Base-by-base conservation (phyloP, 176 grass and related monocot species). In the Carex littledalei region DNA sequence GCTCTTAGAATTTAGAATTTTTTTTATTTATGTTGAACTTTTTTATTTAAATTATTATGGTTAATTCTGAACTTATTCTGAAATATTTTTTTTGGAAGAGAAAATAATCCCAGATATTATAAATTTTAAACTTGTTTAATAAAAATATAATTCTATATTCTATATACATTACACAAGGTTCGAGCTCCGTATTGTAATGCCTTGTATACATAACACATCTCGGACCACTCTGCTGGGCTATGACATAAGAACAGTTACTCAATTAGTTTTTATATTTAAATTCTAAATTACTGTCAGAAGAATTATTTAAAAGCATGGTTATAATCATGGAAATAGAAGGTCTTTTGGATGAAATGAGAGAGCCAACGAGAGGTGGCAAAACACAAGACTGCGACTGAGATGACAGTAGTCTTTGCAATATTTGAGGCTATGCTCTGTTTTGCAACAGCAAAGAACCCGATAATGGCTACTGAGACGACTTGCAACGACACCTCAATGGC, bases 301-400 rank as follows among this genome's bases (percentile, higher is more conserved):
- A 56, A 31, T 78, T 82, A 98, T 86, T 88, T 93, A 90, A 90
- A 90, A 45, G 95, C 93, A 83, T 98, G 95, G 81, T 90, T 83
- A 59, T 98, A 98, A 55, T 93, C 93, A 79, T 94, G 91, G 88
- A 91, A 98, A 47, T 98, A 98, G 76, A 98, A 98, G 63, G 64
- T 94, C 83, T 90, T 98, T 53, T 98, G 22, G 69, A 94, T 90
- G 89, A 92, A 98, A 63, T 85, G 82, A 0, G 91, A 86, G 0
- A 98, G 85, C 91, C 93, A 93, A 1, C 86, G 91, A 11, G 95
- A 94, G 4, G 86, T 85, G 1, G 82, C 53, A 69, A 98, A 98
- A 84, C 91, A 94, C 21, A 94, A 11, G 43, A 94, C 85, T 11
- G 93, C 88, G 2, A 22, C 22, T 2, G 89, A 86, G 39, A 90